Evolutionary conservation across 73 alveolate species (phyloP).

Genomic region (Durusdinium trenchii): DNA sequence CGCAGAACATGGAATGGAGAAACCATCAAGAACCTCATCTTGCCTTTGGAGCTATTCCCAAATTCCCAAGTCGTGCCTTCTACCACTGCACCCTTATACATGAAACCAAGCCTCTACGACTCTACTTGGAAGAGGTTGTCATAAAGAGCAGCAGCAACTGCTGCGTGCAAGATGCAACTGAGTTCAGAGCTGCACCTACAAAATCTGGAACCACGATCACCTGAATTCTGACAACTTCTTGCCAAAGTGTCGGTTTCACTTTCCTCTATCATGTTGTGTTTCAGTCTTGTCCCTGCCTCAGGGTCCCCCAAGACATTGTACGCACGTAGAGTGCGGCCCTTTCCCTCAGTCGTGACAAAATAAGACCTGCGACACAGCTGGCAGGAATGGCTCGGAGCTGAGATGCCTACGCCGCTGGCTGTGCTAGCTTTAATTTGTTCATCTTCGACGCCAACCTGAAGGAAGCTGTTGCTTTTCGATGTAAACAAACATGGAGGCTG

Average conservation of each 20-base stretch:
- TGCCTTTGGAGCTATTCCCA: too few relatives aligned
- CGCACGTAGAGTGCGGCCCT: conserved; percentile 1
- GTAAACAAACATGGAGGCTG: too few relatives aligned
- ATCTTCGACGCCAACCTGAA: too few relatives aligned
- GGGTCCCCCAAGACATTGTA: conserved; percentile 53
- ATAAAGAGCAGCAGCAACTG: too few relatives aligned
- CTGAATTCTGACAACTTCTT: not conserved
- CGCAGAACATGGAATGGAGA: too few relatives aligned
- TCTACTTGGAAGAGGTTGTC: too few relatives aligned
- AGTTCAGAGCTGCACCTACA: not conserved
- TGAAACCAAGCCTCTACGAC: not conserved
- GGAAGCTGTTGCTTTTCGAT: too few relatives aligned
- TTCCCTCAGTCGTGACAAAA: not conserved
- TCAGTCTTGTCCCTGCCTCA: conserved; percentile 2
- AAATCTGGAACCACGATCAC: conserved; percentile 44
- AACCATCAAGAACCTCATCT: too few relatives aligned
- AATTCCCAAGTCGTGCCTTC: too few relatives aligned
- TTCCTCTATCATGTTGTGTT: not conserved
- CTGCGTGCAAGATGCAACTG: not conserved
- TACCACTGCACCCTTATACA: not conserved
- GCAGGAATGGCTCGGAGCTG: too few relatives aligned
- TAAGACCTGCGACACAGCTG: not conserved
- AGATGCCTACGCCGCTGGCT: too few relatives aligned
- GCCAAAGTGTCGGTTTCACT: not conserved
- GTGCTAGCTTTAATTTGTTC: too few relatives aligned